phyloP scores from a whole-genome alignment of 148 eudicot genomes.

The Suaeda aralocaspica region DNA sequence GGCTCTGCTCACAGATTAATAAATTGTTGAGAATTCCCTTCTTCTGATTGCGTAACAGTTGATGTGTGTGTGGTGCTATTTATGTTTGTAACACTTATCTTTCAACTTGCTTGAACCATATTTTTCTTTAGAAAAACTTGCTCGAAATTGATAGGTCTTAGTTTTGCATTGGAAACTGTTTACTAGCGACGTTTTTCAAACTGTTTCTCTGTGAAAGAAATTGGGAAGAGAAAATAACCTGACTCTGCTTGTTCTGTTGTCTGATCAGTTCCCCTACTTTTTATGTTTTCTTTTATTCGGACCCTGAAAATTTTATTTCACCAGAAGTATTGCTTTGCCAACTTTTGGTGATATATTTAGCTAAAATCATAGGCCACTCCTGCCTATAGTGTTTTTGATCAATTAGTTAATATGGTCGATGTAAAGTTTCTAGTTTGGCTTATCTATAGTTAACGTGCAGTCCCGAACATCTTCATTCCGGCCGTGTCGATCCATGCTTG shows the following conservation, averaged over 20 bases:
- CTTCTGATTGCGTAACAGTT: slow-evolving; percentile 13
- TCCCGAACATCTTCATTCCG: slow-evolving; percentile 93
- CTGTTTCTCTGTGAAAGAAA: not conserved
- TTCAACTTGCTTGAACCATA: not conserved
- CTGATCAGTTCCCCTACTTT: slow-evolving; percentile 7
- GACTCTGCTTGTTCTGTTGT: not conserved
- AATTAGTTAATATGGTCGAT: not conserved
- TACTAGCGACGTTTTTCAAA: not conserved
- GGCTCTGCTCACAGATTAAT: too few species aligned
- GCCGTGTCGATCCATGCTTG: slow-evolving; percentile 86
- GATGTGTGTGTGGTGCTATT: slow-evolving; percentile 5
- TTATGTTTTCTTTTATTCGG: not conserved
- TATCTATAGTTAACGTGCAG: slow-evolving; percentile 39
- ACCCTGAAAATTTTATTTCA: not conserved
- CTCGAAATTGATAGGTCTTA: not conserved
- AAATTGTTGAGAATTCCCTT: too few species aligned
- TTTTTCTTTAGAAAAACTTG: not conserved
- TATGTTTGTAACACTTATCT: slow-evolving; percentile 9
- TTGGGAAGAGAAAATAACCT: not conserved
- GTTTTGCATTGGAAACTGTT: not conserved
- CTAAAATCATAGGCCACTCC: slow-evolving; percentile 9
- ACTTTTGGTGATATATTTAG: not conserved
- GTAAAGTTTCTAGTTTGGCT: slow-evolving; percentile 6
- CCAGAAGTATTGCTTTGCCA: not conserved
- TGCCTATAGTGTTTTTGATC: not conserved